Base-by-base conservation (phyloP, 2,329 filamentous ascomycete species). In the Endocalyx cinctus region DNA sequence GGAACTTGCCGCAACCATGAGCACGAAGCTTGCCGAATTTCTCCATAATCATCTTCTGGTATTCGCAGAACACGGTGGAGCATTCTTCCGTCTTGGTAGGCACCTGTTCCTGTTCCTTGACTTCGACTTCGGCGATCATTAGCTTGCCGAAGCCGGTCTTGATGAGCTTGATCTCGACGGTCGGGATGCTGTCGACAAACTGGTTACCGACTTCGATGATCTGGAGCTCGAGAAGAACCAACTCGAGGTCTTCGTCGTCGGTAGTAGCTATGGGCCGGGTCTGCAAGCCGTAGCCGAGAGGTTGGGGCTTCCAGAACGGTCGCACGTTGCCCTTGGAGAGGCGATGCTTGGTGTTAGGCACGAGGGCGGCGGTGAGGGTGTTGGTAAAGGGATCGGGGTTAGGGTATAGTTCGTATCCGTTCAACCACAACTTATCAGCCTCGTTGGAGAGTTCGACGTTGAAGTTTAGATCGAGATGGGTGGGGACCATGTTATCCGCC, bases 321-420 rank as follows among this genome's bases (percentile, higher is more conserved):
- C 44, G 47, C n/a, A n/a, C n/a, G n/a, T n/a, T n/a, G n/a, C n/a
- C n/a, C n/a, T n/a, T n/a, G n/a, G n/a, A n/a, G n/a, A n/a, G n/a
- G 47, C 47, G 37, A 47, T 53, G 32, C 27, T 38, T 32, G 39
- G 52, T 39, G 26, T 66, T 60, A 25, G 64, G 58, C 20, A 67
- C 48, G 35, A 77, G 66, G 10, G 58, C 47, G 10, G 74, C 74
- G 5, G 54, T 58, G 23, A 78, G 60, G 7, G 58, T 56, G 29
- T 58, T 56, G 42, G 52, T 53, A 52, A 66, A 62, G 2, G 68
- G 63, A 50, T 72, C 60, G 42, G 72, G 55, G 32, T 65, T 58
- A 12, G 74, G 74, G 45, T 79, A 84, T 13, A 84, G 62, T 47
- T 77, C 70, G 39, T 72, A 70, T 37, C 70, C 74, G 55, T 83